Conservation (phyloP, 805 yeast species). For the Saturnispora sanitii region DNA sequence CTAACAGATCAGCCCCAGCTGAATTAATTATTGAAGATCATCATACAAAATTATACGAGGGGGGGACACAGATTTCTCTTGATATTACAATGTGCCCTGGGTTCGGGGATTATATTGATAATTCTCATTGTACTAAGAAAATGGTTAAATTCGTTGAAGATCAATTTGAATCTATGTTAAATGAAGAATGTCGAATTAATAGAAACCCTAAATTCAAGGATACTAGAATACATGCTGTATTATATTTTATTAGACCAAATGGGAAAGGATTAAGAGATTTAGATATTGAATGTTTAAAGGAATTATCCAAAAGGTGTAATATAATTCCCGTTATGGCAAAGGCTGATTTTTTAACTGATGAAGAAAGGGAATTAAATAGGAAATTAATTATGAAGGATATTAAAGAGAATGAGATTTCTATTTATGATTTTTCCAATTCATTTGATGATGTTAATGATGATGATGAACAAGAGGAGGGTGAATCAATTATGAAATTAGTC, state of each 20-base stretch:
- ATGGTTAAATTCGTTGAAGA: conserved; percentile 64
- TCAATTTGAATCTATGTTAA: conserved; percentile 61
- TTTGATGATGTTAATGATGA: conserved; percentile 21
- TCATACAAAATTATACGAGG: conserved; percentile 31
- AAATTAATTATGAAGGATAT: conserved; percentile 36
- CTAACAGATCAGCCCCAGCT: conserved; percentile 30
- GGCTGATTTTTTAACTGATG: conserved; percentile 59
- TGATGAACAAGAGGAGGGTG: conserved; percentile 18
- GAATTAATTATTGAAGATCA: conserved; percentile 25
- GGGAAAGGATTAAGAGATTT: conserved; percentile 54
- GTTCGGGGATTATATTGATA: conserved; percentile 64
- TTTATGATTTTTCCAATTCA: conserved; percentile 25
- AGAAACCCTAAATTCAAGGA: conserved; percentile 38
- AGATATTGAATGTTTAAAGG: conserved; percentile 64
- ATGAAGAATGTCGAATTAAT: conserved; percentile 59
- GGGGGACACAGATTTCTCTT: conserved; percentile 42
- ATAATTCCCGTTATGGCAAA: conserved; percentile 76
- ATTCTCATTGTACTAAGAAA: conserved; percentile 46
- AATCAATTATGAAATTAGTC: conserved; percentile 27
- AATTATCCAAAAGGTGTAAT: conserved; percentile 59
- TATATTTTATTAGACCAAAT: conserved; percentile 72
- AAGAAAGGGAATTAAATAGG: conserved; percentile 39
- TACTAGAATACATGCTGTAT: conserved; percentile 70
- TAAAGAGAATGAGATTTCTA: conserved; percentile 15
- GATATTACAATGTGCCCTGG: conserved; percentile 63